phyloP scores from a whole-genome alignment of 805 yeast genomes.

The Starmerella scarabaei region DNA sequence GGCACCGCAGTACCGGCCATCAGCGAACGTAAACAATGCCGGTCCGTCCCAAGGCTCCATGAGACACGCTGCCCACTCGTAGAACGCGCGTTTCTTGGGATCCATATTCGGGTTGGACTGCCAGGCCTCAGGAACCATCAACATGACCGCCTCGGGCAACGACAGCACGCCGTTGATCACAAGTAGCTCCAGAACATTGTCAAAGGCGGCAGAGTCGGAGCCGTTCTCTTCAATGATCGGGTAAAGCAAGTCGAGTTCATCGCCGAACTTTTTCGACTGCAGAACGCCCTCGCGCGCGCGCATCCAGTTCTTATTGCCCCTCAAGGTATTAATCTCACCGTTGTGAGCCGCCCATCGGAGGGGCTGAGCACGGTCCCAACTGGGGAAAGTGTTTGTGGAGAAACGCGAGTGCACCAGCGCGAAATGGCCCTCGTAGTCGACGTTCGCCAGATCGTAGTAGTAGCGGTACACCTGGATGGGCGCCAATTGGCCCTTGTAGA shows the following conservation, averaged over 20 bases:
- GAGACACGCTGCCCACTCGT: slow-evolving; percentile 97
- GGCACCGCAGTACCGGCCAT: slow-evolving; percentile 97
- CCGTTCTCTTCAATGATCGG: slow-evolving; percentile 98
- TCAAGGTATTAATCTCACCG: slow-evolving; percentile 93
- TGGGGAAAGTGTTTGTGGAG: slow-evolving; percentile 96
- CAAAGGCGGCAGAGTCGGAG: slow-evolving; percentile 95
- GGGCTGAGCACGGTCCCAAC: slow-evolving; percentile 99
- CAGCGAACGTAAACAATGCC: slow-evolving; percentile 90
- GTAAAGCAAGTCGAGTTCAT: slow-evolving; percentile 76
- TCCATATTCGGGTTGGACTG: slow-evolving; percentile 79
- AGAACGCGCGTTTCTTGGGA: slow-evolving; percentile 83
- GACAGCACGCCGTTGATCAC: slow-evolving; percentile 85
- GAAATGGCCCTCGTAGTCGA: slow-evolving; percentile 87
- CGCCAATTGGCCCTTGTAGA: slow-evolving; percentile 94
- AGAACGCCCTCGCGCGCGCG: slow-evolving; percentile 95
- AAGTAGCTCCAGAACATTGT: slow-evolving; percentile 83
- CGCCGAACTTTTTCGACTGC: slow-evolving; percentile 78
- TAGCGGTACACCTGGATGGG: slow-evolving; percentile 93
- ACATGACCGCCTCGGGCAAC: slow-evolving; percentile 93
- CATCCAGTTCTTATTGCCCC: slow-evolving; percentile 99
- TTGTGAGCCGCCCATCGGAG: slow-evolving; percentile 95
- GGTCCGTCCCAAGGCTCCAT: slow-evolving; percentile 99
- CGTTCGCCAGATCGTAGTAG: slow-evolving; percentile 83
- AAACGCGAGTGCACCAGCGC: slow-evolving; percentile 94
- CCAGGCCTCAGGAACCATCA: slow-evolving; percentile 97